These are phyloP conservation scores for Halophytophthora batemanensis DNA, from an alignment of 352 stramenopile species.

Conservation along the genomic window DNA sequence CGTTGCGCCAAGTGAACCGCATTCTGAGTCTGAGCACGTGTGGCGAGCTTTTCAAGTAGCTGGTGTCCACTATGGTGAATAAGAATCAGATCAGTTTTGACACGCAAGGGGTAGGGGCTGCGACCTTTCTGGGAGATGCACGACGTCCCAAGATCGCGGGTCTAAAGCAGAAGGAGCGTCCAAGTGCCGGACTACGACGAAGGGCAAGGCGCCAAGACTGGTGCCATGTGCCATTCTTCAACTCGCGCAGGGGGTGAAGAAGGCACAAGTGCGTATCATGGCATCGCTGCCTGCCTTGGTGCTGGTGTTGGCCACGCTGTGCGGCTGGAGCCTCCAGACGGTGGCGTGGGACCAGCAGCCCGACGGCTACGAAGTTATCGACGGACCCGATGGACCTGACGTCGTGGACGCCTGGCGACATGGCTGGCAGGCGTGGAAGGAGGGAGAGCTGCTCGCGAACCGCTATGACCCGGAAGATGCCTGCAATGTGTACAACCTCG, in stretches of 20 bases:
- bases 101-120: conserved; percentile 7
- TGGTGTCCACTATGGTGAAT: no score
- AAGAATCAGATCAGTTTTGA: conserved; percentile 1
- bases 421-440: conserved; percentile 60
- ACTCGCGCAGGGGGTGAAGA: not conserved
- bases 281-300: conserved; percentile 10
- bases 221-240: not conserved
- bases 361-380: conserved; percentile 78
- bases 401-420: conserved; percentile 45
- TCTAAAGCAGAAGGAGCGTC: no score
- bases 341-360: conserved; percentile 71
- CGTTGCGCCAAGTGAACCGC: no score
- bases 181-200: no score
- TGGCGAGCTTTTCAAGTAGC: no score
- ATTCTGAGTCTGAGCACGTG: no score
- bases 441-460: conserved; percentile 68
- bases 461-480: conserved; percentile 52
- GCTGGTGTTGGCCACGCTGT: conserved; percentile 8
- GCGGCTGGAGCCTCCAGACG: conserved; percentile 4
- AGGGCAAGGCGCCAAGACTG: no score
- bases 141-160: no score
- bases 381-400: conserved; percentile 39
- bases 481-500: conserved; percentile 76
- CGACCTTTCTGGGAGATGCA: no score
- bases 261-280: conserved; percentile 2